A percentile compares a stretch with the other conserved stretches of the same genome.
Conservation (phyloP, 306 rosid genomes). For the Cajanus cajan region DNA sequence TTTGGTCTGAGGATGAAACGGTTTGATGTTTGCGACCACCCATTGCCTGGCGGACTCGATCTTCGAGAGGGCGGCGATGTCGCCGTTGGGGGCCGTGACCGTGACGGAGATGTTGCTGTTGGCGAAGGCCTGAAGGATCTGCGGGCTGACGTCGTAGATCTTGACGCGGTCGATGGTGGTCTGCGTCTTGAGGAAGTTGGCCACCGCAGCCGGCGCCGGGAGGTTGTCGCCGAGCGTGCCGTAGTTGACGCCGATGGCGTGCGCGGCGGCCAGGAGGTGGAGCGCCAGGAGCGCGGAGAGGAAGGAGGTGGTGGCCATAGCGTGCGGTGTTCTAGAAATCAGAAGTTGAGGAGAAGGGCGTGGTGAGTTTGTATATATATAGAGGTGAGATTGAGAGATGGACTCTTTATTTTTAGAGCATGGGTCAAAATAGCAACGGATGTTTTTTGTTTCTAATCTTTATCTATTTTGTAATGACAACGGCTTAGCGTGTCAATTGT, state of each 20-base stretch:
- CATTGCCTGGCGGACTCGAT: slow-evolving; percentile 51
- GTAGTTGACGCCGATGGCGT: slow-evolving; percentile 79
- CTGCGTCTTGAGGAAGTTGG: slow-evolving; percentile 54
- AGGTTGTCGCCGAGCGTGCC: slow-evolving; percentile 85
- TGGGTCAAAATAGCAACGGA: neutral
- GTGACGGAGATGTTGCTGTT: slow-evolving; percentile 63
- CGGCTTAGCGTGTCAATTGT: too few species aligned
- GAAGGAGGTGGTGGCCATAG: slow-evolving; percentile 27
- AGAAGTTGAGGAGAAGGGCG: too few species aligned
- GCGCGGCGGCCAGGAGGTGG: slow-evolving; percentile 41
- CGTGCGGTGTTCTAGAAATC: too few species aligned
- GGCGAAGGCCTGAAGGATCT: slow-evolving; percentile 79
- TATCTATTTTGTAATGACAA: too few species aligned
- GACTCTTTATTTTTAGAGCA: neutral
- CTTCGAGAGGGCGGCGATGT: slow-evolving; percentile 37
- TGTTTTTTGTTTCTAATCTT: neutral
- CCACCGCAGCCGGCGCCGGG: slow-evolving; percentile 61
- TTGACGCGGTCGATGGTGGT: slow-evolving; percentile 70
- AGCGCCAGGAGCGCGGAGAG: slow-evolving; percentile 26
- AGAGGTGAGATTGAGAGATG: neutral
- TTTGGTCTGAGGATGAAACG: slow-evolving; percentile 59
- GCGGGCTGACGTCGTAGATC: slow-evolving; percentile 75
- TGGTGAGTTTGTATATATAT: neutral
- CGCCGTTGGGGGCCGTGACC: slow-evolving; percentile 77
- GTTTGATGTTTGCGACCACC: slow-evolving; percentile 50